A percentile compares a stretch with the other conserved stretches of the same genome.
phyloP scores from a whole-genome alignment of 1,284 basidiomycete species.

The Microbotryum saponariae region DNA sequence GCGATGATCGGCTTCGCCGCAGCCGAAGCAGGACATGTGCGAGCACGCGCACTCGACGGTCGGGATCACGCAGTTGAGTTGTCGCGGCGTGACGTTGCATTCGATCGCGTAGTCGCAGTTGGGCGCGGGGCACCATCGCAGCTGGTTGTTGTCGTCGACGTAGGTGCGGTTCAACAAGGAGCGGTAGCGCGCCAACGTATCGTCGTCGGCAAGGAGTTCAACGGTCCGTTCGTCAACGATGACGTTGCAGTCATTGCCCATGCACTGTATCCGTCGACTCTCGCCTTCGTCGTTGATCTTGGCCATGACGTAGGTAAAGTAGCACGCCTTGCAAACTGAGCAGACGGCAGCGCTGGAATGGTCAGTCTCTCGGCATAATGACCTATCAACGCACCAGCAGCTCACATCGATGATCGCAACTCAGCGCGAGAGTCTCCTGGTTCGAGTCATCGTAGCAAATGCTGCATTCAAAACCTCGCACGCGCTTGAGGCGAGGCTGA shows the following conservation, averaged over 20 bases:
- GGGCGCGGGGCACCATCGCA: conserved; percentile 83
- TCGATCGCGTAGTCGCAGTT: conserved; percentile 69
- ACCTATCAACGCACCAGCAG: neutral
- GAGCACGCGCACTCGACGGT: conserved; percentile 69
- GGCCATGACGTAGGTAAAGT: conserved; percentile 70
- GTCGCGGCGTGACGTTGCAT: conserved; percentile 57
- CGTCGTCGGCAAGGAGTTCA: conserved; percentile 43
- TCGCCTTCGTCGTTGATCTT: conserved; percentile 91
- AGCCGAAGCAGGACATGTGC: conserved; percentile 86
- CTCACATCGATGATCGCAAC: conserved; percentile 63
- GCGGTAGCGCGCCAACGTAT: conserved; percentile 52
- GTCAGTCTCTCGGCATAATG: neutral
- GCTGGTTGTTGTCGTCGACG: conserved; percentile 70
- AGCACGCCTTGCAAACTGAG: conserved; percentile 71
- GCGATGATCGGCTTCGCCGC: conserved; percentile 74
- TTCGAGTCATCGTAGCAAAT: conserved; percentile 71
- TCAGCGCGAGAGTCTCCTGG: conserved; percentile 54
- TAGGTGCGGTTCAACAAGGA: conserved; percentile 83
- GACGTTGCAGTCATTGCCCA: conserved; percentile 79
- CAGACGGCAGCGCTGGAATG: neutral
- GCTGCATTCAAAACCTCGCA: conserved; percentile 66
- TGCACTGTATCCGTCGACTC: conserved; percentile 72
- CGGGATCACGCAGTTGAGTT: conserved; percentile 70
- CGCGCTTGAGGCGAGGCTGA: conserved; percentile 35
- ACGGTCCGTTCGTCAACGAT: conserved; percentile 54